A percentile compares a stretch with the other conserved stretches of the same genome.
These are phyloP conservation scores for Inonotus obliquus DNA, from an alignment of 1,284 basidiomycete genomes.

Conservation along the genomic window DNA sequence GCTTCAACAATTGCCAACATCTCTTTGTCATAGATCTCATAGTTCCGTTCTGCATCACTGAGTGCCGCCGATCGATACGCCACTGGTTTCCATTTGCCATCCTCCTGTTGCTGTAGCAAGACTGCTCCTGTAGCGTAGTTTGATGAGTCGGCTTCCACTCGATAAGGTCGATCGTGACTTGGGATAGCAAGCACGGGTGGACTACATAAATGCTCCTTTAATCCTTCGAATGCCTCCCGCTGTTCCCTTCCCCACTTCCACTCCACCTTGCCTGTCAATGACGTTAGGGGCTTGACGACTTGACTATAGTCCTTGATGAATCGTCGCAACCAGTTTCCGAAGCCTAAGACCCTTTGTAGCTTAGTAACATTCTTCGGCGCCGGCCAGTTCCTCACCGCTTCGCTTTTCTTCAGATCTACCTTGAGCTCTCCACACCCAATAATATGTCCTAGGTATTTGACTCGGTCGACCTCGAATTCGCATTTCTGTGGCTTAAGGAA, in stretches of 20 bases:
- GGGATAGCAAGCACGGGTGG: neutral
- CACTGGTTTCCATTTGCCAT: slow-evolving; percentile 27
- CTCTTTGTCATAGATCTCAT: slow-evolving; percentile 45
- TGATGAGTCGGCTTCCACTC: slow-evolving; percentile 7
- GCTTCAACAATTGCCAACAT: slow-evolving; percentile 35
- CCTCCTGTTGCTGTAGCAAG: neutral
- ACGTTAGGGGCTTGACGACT: neutral
- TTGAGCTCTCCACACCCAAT: neutral
- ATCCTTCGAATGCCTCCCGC: neutral
- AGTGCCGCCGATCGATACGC: slow-evolving; percentile 30
- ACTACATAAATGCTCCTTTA: neutral
- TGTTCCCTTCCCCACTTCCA: neutral
- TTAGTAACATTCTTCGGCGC: neutral
- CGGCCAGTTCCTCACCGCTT: neutral
- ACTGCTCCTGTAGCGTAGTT: slow-evolving; percentile 6
- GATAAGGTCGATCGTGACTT: neutral
- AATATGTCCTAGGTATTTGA: neutral
- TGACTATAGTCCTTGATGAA: neutral
- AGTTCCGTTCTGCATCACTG: slow-evolving; percentile 33
- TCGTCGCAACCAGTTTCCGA: neutral
- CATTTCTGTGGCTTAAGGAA: neutral
- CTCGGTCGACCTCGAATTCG: neutral
- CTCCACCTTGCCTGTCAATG: neutral
- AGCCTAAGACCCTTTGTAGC: neutral
- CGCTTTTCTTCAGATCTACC: neutral